A percentile compares a stretch with the other conserved stretches of the same genome.
Evolutionary conservation across 225 moss, liverwort and hornwort species (phyloP).

Genomic region (Sphagnum contortum): DNA sequence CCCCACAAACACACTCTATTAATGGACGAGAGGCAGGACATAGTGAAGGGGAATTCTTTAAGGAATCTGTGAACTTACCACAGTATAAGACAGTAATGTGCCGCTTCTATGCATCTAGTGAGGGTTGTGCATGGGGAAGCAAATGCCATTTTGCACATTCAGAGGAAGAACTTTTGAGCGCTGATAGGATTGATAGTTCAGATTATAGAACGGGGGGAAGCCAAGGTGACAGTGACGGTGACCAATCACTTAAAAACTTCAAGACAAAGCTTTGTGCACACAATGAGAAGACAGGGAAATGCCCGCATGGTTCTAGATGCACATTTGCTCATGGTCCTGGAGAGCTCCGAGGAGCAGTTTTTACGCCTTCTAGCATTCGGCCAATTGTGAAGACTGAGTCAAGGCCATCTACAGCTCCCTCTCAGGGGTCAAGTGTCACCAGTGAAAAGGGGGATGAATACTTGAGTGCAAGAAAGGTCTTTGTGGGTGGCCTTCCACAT

Average conservation of each 20-base stretch:
- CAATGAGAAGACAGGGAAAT: conserved; percentile 83
- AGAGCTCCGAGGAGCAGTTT: conserved; percentile 49
- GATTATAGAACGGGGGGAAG: conserved; percentile 44
- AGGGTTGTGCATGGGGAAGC: conserved; percentile 79
- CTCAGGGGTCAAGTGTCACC: conserved; percentile 69
- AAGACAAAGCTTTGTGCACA: conserved; percentile 95
- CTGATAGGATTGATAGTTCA: conserved; percentile 63
- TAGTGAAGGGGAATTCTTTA: conserved; percentile 43
- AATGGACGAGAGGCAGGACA: conserved; percentile 64
- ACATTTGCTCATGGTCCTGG: conserved; percentile 85
- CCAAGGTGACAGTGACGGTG: conserved; percentile 55
- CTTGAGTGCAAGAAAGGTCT: conserved; percentile 75
- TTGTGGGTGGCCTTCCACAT: conserved; percentile 85
- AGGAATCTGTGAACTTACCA: conserved; percentile 74
- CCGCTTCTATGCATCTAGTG: conserved; percentile 74
- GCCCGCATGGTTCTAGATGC: conserved; percentile 87
- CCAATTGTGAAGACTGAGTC: conserved; percentile 42
- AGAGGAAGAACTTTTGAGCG: conserved; percentile 69
- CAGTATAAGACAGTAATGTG: conserved; percentile 87
- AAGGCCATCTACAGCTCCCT: conserved; percentile 72
- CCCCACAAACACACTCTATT: conserved; percentile 55
- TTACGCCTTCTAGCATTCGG: conserved; percentile 54
- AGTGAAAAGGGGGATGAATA: conserved; percentile 77
- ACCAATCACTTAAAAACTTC: conserved; percentile 78
- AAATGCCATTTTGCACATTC: conserved; percentile 95